A percentile compares a stretch with the other conserved stretches of the same genome.
These are phyloP conservation scores for Reticulascus tulasneorum DNA, from an alignment of 2,329 filamentous ascomycete genomes.

Conservation along the genomic window DNA sequence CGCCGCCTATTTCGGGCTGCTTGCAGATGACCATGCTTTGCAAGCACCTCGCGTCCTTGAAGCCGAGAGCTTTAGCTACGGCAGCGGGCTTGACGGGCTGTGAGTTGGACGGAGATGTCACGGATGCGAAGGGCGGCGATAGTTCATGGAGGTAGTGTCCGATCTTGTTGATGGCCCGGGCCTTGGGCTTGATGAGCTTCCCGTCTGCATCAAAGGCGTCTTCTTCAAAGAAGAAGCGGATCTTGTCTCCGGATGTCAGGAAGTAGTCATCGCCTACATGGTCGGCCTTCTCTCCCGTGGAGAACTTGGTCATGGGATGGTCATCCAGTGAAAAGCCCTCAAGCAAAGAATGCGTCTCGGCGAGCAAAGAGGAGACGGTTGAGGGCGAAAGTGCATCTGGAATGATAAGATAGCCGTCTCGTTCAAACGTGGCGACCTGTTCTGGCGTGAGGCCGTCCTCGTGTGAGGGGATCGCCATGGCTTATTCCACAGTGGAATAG, in stretches of 20 bases:
- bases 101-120: slow-evolving; percentile 47
- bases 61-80: slow-evolving; percentile 69
- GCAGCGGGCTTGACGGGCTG: slow-evolving; percentile 44
- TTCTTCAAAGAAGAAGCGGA: slow-evolving; percentile 97
- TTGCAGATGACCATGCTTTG: slow-evolving; percentile 99
- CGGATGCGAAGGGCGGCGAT: slow-evolving; percentile 60
- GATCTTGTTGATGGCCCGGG: slow-evolving; percentile 84
- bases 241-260: slow-evolving; percentile 80
- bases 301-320: slow-evolving; percentile 93
- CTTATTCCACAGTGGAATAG: too few species aligned
- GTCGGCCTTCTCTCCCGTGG: slow-evolving; percentile 68
- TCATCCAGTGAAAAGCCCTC: slow-evolving; percentile 70
- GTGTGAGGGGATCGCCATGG: slow-evolving; percentile 5
- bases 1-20: slow-evolving; percentile 90
- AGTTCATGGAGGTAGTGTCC: slow-evolving; percentile 72
- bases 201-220: slow-evolving; percentile 72
- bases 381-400: slow-evolving; percentile 66
- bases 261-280: slow-evolving; percentile 97
- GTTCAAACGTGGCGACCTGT: slow-evolving; percentile 69
- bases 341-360: slow-evolving; percentile 72
- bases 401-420: slow-evolving; percentile 88
- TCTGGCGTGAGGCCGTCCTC: slow-evolving; percentile 60
- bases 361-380: slow-evolving; percentile 65
- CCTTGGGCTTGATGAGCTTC: slow-evolving; percentile 71
- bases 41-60: slow-evolving; percentile 69